A percentile compares a stretch with the other conserved stretches of the same genome.
Evolutionary conservation across 352 stramenopile genomes (phyloP).

Genomic region (Globisporangium paddicum): DNA sequence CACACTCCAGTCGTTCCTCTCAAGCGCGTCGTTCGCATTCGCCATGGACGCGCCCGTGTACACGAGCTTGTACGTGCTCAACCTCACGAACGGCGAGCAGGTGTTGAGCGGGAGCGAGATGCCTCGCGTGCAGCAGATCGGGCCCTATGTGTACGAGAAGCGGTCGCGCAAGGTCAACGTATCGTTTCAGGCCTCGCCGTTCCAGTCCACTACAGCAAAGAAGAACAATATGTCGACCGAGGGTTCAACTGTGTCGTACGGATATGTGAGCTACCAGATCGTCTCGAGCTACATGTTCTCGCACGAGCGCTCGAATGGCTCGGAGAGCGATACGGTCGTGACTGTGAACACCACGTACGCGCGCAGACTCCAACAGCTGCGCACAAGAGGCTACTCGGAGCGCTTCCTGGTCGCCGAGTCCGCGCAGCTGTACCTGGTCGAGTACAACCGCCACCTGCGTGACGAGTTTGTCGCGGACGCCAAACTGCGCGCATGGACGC

Average conservation of each 20-base stretch:
- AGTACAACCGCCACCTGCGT: constrained; percentile 37
- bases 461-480: constrained; percentile 50
- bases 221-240: not conserved
- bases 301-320: constrained; percentile 52
- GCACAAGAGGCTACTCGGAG: constrained; percentile 39
- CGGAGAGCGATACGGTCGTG: constrained; percentile 43
- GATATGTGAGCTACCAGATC: constrained; percentile 49
- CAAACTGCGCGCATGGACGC: constrained; percentile 46
- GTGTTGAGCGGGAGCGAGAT: constrained; percentile 25
- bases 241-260: constrained; percentile 15
- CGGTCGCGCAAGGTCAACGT: constrained; percentile 53
- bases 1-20: constrained; percentile 10
- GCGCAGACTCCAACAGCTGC: constrained; percentile 42
- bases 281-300: constrained; percentile 39
- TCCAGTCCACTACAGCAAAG: not conserved
- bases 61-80: constrained; percentile 67
- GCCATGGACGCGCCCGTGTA: constrained; percentile 48
- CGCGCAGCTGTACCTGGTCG: constrained; percentile 39
- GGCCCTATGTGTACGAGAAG: constrained; percentile 70
- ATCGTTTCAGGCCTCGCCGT: constrained; percentile 19
- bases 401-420: constrained; percentile 55
- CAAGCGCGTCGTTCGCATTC: constrained; percentile 29
- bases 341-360: constrained; percentile 62
- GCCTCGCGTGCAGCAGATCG: constrained; percentile 43
- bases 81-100: constrained; percentile 52